Conservation (phyloP, 345 rosid species). For the Brassica carinata region DNA sequence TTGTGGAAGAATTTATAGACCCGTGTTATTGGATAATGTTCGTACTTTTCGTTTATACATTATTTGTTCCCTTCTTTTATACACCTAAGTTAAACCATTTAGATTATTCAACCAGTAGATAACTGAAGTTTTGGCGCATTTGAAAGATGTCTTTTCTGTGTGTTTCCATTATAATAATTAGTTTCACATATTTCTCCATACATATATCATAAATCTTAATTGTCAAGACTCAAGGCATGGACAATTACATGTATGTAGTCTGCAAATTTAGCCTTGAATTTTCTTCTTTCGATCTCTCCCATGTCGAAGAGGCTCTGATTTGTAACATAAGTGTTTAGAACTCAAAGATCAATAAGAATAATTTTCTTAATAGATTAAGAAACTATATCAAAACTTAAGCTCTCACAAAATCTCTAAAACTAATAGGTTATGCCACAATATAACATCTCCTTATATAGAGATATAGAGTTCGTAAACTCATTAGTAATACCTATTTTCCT, state of each 20-base stretch:
- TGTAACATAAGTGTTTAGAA: too few species aligned
- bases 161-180: too few species aligned
- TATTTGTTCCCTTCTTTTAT: background rate
- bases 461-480: too few species aligned
- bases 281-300: background rate
- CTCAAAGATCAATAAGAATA: too few species aligned
- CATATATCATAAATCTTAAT: background rate
- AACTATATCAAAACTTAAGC: too few species aligned
- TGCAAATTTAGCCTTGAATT: background rate
- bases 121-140: background rate
- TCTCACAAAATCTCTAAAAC: too few species aligned
- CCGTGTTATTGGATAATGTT: constrained; percentile 15
- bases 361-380: too few species aligned
- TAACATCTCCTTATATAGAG: too few species aligned
- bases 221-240: background rate
- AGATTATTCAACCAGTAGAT: constrained; percentile 22
- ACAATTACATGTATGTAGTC: background rate
- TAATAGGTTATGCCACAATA: too few species aligned
- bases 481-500: too few species aligned
- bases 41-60: constrained; percentile 5
- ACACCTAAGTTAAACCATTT: background rate
- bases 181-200: background rate
- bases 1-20: constrained; percentile 25
- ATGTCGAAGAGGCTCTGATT: background rate
- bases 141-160: too few species aligned